Evolutionary conservation across 2,329 filamentous ascomycete genomes (phyloP).

Genomic region (Penicillium rolfsii): DNA sequence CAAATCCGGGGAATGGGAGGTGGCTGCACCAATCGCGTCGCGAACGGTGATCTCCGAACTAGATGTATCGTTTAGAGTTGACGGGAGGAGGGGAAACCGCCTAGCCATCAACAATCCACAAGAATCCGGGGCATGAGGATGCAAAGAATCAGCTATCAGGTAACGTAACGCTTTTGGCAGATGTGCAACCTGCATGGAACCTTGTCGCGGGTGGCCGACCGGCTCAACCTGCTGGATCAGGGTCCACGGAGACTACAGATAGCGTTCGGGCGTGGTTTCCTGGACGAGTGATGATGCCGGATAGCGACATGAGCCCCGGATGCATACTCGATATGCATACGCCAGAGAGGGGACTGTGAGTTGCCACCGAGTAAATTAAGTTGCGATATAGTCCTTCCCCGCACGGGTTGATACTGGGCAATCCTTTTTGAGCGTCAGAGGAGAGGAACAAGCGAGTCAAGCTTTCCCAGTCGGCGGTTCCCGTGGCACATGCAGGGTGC

Average conservation of each 20-base stretch:
- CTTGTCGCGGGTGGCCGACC: neutral
- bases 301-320: neutral
- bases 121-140: slow-evolving; percentile 3
- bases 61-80: slow-evolving; percentile 7
- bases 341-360: too few relatives aligned
- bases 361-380: slow-evolving; percentile 1
- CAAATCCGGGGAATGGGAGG: slow-evolving; percentile 17
- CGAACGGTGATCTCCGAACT: slow-evolving; percentile 22
- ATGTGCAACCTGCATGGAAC: neutral
- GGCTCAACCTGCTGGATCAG: slow-evolving; percentile 17
- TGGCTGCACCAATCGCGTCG: slow-evolving; percentile 17
- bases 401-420: slow-evolving; percentile 3
- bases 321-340: too few relatives aligned
- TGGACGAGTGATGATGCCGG: neutral
- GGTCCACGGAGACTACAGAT: slow-evolving; percentile 2
- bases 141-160: neutral
- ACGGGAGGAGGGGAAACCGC: neutral
- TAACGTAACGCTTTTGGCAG: neutral
- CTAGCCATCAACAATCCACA: neutral
- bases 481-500: slow-evolving; percentile 7
- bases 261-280: neutral
- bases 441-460: slow-evolving; percentile 1
- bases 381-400: slow-evolving; percentile 7
- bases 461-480: slow-evolving; percentile 21
- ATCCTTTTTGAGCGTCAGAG: neutral